phyloP scores from a whole-genome alignment of 2,329 filamentous ascomycete genomes.

The Alternaria sp. region DNA sequence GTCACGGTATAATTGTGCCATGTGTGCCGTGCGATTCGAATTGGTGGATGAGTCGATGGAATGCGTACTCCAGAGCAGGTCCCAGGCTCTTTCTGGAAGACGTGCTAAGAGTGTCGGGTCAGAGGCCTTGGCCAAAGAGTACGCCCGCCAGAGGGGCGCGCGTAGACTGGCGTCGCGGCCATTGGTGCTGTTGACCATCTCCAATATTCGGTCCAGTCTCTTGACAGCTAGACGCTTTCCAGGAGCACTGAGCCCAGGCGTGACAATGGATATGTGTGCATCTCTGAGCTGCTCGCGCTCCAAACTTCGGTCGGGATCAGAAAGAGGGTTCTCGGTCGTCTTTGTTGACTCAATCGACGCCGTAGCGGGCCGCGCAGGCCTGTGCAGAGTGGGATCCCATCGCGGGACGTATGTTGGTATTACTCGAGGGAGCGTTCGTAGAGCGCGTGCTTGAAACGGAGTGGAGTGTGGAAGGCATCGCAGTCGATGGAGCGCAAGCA shows the following conservation, averaged over 20 bases:
- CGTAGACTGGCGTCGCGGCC: slow-evolving; percentile 7
- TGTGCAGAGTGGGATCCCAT: slow-evolving; percentile 39
- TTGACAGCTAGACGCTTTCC: slow-evolving; percentile 1
- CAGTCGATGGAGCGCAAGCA: slow-evolving; percentile 31
- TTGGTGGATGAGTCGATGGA: slow-evolving; percentile 18
- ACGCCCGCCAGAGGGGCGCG: slow-evolving; percentile 40
- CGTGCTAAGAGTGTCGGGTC: slow-evolving; percentile 20
- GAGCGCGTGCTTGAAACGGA: slow-evolving; percentile 23
- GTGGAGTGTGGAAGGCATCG: slow-evolving; percentile 30
- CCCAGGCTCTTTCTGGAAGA: slow-evolving; percentile 41
- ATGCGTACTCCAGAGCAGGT: slow-evolving; percentile 42
- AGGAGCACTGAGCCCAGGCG: not conserved
- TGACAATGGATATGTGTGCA: slow-evolving; percentile 1
- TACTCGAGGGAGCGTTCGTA: slow-evolving; percentile 33
- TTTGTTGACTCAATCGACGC: not conserved
- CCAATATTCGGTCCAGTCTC: slow-evolving; percentile 24
- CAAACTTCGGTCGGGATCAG: not conserved
- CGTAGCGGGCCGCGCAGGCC: not conserved
- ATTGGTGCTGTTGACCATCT: slow-evolving; percentile 6
- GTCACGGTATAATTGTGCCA: slow-evolving; percentile 37
- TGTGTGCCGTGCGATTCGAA: slow-evolving; percentile 20
- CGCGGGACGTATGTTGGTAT: slow-evolving; percentile 28
- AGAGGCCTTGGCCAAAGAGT: slow-evolving; percentile 27
- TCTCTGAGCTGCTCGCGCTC: slow-evolving; percentile 19
- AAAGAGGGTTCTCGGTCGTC: not conserved